These are phyloP conservation scores for Spathaspora girioi DNA, from an alignment of 805 yeast species.

Conservation along the genomic window DNA sequence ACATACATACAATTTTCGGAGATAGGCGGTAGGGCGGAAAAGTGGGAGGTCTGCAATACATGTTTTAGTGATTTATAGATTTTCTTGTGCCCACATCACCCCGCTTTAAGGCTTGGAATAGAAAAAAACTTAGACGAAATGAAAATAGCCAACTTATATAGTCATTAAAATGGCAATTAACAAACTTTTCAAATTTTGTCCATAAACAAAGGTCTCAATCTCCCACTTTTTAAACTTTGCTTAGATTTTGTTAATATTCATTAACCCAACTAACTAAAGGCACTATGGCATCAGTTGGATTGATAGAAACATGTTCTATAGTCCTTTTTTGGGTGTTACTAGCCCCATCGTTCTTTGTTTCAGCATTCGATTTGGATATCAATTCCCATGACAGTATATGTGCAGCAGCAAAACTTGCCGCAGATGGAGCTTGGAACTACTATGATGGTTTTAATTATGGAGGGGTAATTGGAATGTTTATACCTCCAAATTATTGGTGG, in stretches of 20 bases:
- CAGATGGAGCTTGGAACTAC: constrained; percentile 42
- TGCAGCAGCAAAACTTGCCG: constrained; percentile 32
- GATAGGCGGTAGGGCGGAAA: too few relatives aligned
- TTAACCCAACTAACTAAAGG: too few relatives aligned
- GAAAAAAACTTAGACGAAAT: too few relatives aligned
- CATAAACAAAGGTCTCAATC: too few relatives aligned
- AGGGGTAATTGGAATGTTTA: constrained; percentile 46
- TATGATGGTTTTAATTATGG: constrained; percentile 40
- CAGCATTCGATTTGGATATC: constrained; percentile 28
- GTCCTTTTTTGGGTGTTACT: neutral
- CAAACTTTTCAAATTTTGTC: too few relatives aligned
- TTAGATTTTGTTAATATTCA: too few relatives aligned
- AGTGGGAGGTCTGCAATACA: too few relatives aligned
- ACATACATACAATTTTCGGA: too few relatives aligned
- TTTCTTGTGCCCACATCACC: neutral
- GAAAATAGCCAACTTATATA: too few relatives aligned
- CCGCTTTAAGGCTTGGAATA: neutral
- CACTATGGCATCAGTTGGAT: neutral
- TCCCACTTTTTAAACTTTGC: too few relatives aligned
- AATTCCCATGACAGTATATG: constrained; percentile 37
- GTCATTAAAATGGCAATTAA: neutral
- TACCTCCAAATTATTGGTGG: constrained; percentile 50
- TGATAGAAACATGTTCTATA: neutral
- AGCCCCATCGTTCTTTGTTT: neutral
- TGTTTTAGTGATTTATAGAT: neutral